A percentile compares a stretch with the other conserved stretches of the same genome.
phyloP scores from a whole-genome alignment of 1,139 yeast genomes.

The Debaryomycetaceae sp. region DNA sequence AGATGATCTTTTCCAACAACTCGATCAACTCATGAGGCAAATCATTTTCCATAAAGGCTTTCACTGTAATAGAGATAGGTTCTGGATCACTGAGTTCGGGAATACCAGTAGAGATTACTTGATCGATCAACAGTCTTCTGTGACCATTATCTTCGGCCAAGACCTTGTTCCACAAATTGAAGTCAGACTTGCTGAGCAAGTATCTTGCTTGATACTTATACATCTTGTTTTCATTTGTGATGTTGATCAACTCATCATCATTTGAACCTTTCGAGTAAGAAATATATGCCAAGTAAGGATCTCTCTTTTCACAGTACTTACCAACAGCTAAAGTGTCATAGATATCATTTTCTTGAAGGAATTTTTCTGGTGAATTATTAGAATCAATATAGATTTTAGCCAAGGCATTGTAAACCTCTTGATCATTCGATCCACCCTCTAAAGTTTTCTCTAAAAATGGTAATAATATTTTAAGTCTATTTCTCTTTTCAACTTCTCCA shows the following conservation, averaged over 20 bases:
- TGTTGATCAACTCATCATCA: conserved; percentile 82
- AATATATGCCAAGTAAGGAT: conserved; percentile 95
- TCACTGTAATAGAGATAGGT: conserved; percentile 92
- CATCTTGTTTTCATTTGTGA: conserved; percentile 97
- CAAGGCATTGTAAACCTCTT: conserved; percentile 88
- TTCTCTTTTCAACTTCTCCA: conserved; percentile 93
- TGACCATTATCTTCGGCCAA: conserved; percentile 73
- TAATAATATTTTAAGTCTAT: conserved; percentile 82
- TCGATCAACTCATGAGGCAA: conserved; percentile 91
- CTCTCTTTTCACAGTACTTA: conserved; percentile 98
- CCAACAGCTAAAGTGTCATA: conserved; percentile 95
- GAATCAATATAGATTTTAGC: conserved; percentile 98
- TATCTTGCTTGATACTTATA: conserved; percentile 98
- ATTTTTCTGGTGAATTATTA: conserved; percentile 95
- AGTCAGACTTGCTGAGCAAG: conserved; percentile 79
- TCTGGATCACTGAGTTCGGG: conserved; percentile 96
- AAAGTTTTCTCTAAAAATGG: conserved; percentile 92
- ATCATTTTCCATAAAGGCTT: conserved; percentile 95
- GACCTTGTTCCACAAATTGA: conserved; percentile 77
- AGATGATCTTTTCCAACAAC: conserved; percentile 87
- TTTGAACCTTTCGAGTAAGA: conserved; percentile 94
- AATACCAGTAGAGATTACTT: conserved; percentile 92
- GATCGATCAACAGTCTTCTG: conserved; percentile 89
- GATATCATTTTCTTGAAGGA: conserved; percentile 82
- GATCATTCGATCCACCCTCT: conserved; percentile 84